Evolutionary conservation across 352 stramenopile genomes (phyloP).

Genomic region (Pythium coloratum): DNA sequence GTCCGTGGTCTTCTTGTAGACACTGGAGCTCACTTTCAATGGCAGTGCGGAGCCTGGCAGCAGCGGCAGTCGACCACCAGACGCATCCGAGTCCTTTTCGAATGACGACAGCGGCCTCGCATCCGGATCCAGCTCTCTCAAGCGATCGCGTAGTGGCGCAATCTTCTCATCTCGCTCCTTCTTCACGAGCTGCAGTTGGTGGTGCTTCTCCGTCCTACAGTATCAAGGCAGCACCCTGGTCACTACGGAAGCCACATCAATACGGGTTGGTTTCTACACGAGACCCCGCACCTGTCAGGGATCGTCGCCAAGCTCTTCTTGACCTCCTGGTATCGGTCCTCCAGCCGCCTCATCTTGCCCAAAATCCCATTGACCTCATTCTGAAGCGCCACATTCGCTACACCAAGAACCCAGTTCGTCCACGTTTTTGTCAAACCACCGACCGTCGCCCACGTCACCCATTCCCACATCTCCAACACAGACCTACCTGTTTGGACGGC

Average conservation of each 20-base stretch:
- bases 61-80: conserved; percentile 16
- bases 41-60: neutral
- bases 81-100: conserved; percentile 7
- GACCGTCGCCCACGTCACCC: neutral
- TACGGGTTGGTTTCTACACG: neutral
- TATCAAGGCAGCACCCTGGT: conserved; percentile 4
- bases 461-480: neutral
- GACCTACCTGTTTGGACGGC: conserved; percentile 37
- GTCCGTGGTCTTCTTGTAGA: conserved; percentile 47
- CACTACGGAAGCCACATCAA: neutral
- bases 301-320: conserved; percentile 51
- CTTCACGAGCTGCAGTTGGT: conserved; percentile 48
- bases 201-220: conserved; percentile 42
- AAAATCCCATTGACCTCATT: conserved; percentile 37
- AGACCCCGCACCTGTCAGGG: conserved; percentile 46
- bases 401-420: neutral
- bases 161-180: conserved; percentile 30
- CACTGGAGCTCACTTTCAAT: conserved; percentile 12
- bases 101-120: conserved; percentile 9
- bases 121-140: conserved; percentile 32
- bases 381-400: conserved; percentile 36
- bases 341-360: conserved; percentile 37
- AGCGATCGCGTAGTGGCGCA: conserved; percentile 25
- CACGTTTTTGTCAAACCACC: conserved; percentile 2
- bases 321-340: conserved; percentile 38